Evolutionary conservation across 1,139 yeast species (phyloP), one percentile per base, ranked within the genome.

Genomic region (Kodamaea fungicola): DNA sequence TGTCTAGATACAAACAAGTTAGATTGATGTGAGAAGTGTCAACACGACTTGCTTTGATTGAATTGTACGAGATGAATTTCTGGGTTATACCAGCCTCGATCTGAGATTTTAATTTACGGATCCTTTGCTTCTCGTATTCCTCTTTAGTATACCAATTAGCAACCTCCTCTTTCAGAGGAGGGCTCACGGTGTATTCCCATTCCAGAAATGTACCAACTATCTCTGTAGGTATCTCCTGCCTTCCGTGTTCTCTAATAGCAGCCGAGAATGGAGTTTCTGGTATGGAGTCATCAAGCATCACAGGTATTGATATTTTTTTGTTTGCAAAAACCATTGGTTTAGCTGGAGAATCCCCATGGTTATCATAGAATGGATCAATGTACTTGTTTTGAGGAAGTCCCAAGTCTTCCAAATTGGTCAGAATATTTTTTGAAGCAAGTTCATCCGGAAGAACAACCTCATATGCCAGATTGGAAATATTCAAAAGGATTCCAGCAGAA

Each of bases 251-350:
- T 12, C 39, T 27, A 2, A 54, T 41, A 26, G 32, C 35, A 12
- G 35, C 31, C 6, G 56, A 47, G 35, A 52, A 38, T 4, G 46
- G 45, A 12, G 55, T 36, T 2, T 35, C 35, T 3, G 46, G 46
- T 1, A 52, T 28, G 22, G 39, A 35, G 2, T 40, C 38, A 2
- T 46, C 49, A 30, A 54, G 52, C 8, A 43, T 40, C 6, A 54
- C 48, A 0, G 72, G 70, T 2, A 80, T 57, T 1, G 54, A 62
- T 43, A 80, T 79, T 45, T 74, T 77, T 41, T 72, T 77, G 13
- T 89, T 89, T 0, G 90, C 89, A 59, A 79, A 81, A 2, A 76
- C 58, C 42, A 81, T 70, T 0, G 94, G 81, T 22, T 62, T 64
- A 1, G 59, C 37, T 2, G 83, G 81, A 4, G 76, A 62, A 45